Evolutionary conservation across 1,139 yeast genomes (phyloP).

Genomic region (Pichia norvegensis): DNA sequence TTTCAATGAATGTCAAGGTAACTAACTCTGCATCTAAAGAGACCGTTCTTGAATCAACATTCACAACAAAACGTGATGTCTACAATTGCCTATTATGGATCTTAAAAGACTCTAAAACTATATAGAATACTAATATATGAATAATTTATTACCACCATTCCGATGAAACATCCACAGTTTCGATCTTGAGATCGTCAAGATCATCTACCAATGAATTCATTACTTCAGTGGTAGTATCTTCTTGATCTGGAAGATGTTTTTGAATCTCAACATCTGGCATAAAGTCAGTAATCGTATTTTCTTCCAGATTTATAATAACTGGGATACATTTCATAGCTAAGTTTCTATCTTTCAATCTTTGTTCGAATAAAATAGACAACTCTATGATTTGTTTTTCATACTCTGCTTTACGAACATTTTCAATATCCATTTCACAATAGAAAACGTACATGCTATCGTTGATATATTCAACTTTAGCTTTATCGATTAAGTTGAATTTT

Average conservation of each 20-base stretch:
- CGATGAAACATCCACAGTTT: conserved; percentile 7
- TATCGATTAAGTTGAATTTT: conserved; percentile 18
- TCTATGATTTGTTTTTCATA: conserved; percentile 32
- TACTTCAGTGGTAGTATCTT: not conserved
- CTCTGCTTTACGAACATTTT: conserved; percentile 5
- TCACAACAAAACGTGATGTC: conserved; percentile 54
- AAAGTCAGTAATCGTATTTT: conserved; percentile 12
- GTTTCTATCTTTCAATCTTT: conserved; percentile 32
- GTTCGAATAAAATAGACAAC: conserved; percentile 31
- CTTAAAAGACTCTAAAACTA: conserved; percentile 1
- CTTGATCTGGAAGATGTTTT: not conserved
- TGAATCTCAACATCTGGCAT: not conserved
- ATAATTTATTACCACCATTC: conserved; percentile 24
- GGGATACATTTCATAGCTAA: conserved; percentile 44
- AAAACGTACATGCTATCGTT: conserved; percentile 39
- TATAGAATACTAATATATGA: not conserved
- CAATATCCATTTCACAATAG: conserved; percentile 29
- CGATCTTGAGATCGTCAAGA: conserved; percentile 9
- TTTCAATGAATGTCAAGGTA: conserved; percentile 18
- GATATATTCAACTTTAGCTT: conserved; percentile 33
- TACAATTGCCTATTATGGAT: conserved; percentile 62
- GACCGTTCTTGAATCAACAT: conserved; percentile 40
- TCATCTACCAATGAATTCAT: conserved; percentile 1
- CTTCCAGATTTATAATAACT: conserved; percentile 34
- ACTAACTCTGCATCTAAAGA: conserved; percentile 12